Evolutionary conservation across 495 filamentous ascomycete genomes (phyloP).

Genomic region (Jackrogersella minutella): DNA sequence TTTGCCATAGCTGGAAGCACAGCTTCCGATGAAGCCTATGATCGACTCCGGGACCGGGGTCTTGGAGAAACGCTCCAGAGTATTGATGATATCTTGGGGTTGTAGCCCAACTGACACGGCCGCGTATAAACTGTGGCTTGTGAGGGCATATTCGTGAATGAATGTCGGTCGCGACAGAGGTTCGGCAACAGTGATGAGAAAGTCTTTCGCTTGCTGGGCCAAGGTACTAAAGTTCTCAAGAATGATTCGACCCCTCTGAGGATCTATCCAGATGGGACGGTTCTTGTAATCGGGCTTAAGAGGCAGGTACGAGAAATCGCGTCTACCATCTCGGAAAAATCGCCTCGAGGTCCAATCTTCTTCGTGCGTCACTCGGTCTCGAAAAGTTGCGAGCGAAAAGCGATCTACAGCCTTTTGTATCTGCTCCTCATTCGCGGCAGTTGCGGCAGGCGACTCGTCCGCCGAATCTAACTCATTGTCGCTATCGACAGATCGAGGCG

Average conservation of each 20-base stretch:
- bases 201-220: constrained; percentile 86
- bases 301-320: constrained; percentile 79
- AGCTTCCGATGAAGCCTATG: constrained; percentile 77
- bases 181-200: constrained; percentile 94
- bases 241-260: constrained; percentile 81
- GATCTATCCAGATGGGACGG: constrained; percentile 93
- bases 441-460: constrained; percentile 59
- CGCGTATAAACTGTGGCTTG: constrained; percentile 90
- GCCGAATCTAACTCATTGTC: constrained; percentile 60
- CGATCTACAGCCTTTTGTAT: constrained; percentile 70
- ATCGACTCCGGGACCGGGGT: constrained; percentile 82
- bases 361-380: constrained; percentile 46
- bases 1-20: constrained; percentile 91
- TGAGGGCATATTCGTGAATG: constrained; percentile 93
- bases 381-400: constrained; percentile 64
- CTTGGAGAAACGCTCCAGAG: constrained; percentile 87
- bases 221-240: constrained; percentile 94
- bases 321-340: constrained; percentile 52
- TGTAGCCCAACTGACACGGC: constrained; percentile 91
- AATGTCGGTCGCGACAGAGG: constrained; percentile 86
- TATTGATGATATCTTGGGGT: constrained; percentile 87
- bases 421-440: constrained; percentile 59
- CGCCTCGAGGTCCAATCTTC: constrained; percentile 57
- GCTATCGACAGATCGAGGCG: constrained; percentile 71
- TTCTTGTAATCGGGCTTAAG: constrained; percentile 89